Evolutionary conservation across 441 rosid species (phyloP), one percentile per base, ranked within the genome.

Genomic region (Eutrema salsugineum): DNA sequence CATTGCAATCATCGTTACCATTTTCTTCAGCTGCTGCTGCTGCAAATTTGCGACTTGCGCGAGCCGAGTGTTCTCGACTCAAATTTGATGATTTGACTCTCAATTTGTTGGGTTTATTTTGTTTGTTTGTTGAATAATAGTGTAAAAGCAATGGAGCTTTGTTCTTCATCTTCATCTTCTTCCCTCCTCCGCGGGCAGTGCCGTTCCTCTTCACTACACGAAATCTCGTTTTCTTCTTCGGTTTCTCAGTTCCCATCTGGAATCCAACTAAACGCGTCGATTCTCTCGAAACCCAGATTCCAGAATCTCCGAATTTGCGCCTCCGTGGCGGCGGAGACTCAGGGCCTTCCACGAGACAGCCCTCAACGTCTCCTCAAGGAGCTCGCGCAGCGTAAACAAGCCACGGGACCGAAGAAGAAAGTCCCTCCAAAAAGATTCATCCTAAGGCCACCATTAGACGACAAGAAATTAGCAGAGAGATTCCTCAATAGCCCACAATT

Each of bases 301-400:
- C 80, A 46, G 27, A 79, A 55, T 17, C 78, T 84, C 56, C 80
- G 82, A 7, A 70, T 88, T 38, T 70, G 62, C 33, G 84, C 88
- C 0, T 85, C 93, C 1, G 88, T 89, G 3, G 85, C 94, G 8
- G 66, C 83, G 10, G 91, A 85, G 79, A 86, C 91, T 15, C 83
- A 86, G 55, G 85, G 82, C 0, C 82, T 82, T 49, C 97, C 97
- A 9, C 80, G 73, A 46, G 86, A 89, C 80, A 91, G 91, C 80
- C 99, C 99, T 1, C 96, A 90, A 51, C 78, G 94, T 50, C 97
- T 94, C 1, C 94, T 94, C 73, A 94, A 92, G 75, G 99, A 92
- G 85, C 93, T 94, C 2, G 89, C 86, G 0, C 90, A 92, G 77
- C 93, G 98, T 61, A 94, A 88, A 79, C 87, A 79, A 65, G 63